A percentile compares a stretch with the other conserved stretches of the same genome.
Evolutionary conservation across 23 red algal species (phyloP).

Genomic region (Cyanidium caldarium): DNA sequence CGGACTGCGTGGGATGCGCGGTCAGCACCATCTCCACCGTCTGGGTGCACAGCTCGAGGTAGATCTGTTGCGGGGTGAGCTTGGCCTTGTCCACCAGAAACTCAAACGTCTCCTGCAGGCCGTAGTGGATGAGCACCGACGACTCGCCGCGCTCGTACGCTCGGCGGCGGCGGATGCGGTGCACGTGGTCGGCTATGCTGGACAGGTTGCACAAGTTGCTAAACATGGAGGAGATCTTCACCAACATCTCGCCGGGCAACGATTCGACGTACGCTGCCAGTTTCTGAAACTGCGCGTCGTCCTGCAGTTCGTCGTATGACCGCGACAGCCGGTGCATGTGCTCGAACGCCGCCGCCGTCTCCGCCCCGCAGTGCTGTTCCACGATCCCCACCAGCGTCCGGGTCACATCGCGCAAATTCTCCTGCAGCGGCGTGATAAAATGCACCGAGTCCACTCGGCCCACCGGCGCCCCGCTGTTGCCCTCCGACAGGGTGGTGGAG

Average conservation of each 20-base stretch:
- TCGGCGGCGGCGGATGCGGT: slow-evolving; percentile 65
- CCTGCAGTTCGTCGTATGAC: slow-evolving; percentile 16
- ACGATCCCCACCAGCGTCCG: slow-evolving; percentile 26
- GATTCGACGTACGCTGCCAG: slow-evolving; percentile 43
- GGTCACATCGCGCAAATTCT: slow-evolving; percentile 38
- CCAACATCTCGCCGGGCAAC: slow-evolving; percentile 29
- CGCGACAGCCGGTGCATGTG: slow-evolving; percentile 25
- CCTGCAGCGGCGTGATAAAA: slow-evolving; percentile 50
- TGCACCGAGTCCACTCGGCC: slow-evolving; percentile 51
- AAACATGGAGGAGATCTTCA: slow-evolving; percentile 71
- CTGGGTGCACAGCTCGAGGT: slow-evolving; percentile 35
- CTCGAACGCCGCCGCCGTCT: slow-evolving; percentile 25
- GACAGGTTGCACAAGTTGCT: slow-evolving; percentile 90
- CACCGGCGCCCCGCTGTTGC: neutral
- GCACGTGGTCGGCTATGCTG: slow-evolving; percentile 85
- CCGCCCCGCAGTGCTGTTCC: slow-evolving; percentile 1
- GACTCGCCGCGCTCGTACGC: slow-evolving; percentile 72
- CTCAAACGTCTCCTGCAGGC: slow-evolving; percentile 46
- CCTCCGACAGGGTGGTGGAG: too few relatives aligned
- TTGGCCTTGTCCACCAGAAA: slow-evolving; percentile 49
- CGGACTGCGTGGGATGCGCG: slow-evolving; percentile 92
- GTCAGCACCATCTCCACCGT: slow-evolving; percentile 96
- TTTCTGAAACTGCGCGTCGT: slow-evolving; percentile 43
- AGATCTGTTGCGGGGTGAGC: slow-evolving; percentile 43
- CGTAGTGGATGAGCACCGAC: slow-evolving; percentile 44